phyloP scores from a whole-genome alignment of 139 green algal genomes.

The Pleodorina starrii region DNA sequence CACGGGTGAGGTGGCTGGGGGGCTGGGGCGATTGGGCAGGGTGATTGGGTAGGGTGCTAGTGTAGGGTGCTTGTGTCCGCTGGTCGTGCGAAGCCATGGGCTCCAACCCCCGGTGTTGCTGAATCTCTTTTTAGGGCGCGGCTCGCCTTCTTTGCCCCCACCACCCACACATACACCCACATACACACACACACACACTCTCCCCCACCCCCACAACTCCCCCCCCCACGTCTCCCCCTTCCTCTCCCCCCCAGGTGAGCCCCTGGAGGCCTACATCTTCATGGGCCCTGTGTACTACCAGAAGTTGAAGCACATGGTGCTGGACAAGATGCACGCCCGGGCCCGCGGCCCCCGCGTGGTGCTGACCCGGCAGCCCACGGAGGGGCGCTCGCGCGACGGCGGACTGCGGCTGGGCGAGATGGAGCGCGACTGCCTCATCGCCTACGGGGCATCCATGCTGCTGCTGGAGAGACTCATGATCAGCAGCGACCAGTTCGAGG shows the following conservation, averaged over 20 bases:
- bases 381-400: conserved; percentile 94
- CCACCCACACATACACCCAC: neutral
- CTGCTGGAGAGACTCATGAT: conserved; percentile 99
- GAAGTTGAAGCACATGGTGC: conserved; percentile 99
- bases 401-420: conserved; percentile 96
- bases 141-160: no score
- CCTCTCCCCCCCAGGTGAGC: conserved; percentile 79
- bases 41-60: no score
- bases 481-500: conserved; percentile 94
- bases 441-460: conserved; percentile 87
- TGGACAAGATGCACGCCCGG: conserved; percentile 99
- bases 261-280: conserved; percentile 97
- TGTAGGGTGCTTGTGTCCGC: no score
- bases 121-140: no score
- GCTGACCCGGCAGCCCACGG: conserved; percentile 97
- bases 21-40: no score
- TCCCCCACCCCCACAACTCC: neutral
- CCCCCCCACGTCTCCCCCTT: neutral
- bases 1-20: conserved; percentile 80
- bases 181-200: neutral
- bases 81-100: no score
- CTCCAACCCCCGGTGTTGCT: no score
- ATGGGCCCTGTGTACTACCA: conserved; percentile 99
- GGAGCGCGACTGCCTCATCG: conserved; percentile 99
- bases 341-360: conserved; percentile 88